A percentile compares a stretch with the other conserved stretches of the same genome.
Conservation (phyloP, 441 rosid genomes). For the Erysimum cheiri region DNA sequence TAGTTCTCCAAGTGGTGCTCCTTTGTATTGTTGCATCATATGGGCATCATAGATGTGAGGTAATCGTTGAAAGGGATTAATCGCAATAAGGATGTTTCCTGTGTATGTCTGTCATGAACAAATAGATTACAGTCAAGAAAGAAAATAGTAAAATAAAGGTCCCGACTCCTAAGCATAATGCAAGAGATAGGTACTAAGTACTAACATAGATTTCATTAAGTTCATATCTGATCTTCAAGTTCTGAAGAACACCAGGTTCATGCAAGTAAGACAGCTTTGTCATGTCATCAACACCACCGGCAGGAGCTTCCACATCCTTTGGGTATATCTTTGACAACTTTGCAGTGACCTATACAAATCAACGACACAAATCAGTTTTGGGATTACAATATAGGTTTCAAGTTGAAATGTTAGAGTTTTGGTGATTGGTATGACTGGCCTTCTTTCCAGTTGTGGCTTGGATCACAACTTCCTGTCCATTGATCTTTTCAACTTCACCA, state of each 20-base stretch:
- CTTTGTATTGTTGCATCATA: conserved; percentile 97
- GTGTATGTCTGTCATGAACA: conserved; percentile 74
- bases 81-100: conserved; percentile 88
- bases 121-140: background rate
- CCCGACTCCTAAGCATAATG: background rate
- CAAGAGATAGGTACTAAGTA: conserved; percentile 48
- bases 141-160: background rate
- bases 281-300: conserved; percentile 99
- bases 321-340: conserved; percentile 81
- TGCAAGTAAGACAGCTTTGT: conserved; percentile 95
- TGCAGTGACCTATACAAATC: conserved; percentile 58
- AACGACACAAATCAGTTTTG: conserved; percentile 10
- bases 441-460: conserved; percentile 62
- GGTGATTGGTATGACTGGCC: conserved; percentile 46
- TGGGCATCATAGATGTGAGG: conserved; percentile 86
- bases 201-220: conserved; percentile 95
- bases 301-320: conserved; percentile 91
- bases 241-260: conserved; percentile 96
- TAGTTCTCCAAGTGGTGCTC: conserved; percentile 89
- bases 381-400: background rate
- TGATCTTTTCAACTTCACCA: conserved; percentile 75
- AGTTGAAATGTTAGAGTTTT: conserved; percentile 10
- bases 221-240: conserved; percentile 84
- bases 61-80: conserved; percentile 91
- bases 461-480: conserved; percentile 63